phyloP scores from a whole-genome alignment of 208 protist species.

The Tritrichomonas musculus region DNA sequence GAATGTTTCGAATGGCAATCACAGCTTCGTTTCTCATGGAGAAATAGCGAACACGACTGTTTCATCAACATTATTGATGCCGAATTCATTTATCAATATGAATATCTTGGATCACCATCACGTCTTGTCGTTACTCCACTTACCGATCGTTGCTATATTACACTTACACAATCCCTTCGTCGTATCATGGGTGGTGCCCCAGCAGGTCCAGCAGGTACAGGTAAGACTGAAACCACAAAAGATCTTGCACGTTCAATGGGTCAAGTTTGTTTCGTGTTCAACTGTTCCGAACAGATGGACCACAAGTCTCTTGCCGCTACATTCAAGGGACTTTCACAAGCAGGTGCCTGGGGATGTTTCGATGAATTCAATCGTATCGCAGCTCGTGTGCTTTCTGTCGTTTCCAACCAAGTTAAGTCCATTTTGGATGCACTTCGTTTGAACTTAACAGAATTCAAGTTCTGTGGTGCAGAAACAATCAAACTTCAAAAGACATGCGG shows the following conservation, averaged over 20 bases:
- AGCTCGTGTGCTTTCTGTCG: conserved; percentile 77
- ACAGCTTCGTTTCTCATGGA: conserved; percentile 89
- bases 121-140: conserved; percentile 95
- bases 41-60: conserved; percentile 73
- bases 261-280: conserved; percentile 59
- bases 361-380: conserved; percentile 93
- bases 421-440: conserved; percentile 90
- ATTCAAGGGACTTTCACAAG: conserved; percentile 90
- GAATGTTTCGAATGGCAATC: conserved; percentile 85
- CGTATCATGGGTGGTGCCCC: conserved; percentile 89
- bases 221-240: conserved; percentile 86
- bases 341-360: conserved; percentile 93
- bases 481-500: conserved; percentile 61
- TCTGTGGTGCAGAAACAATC: conserved; percentile 60
- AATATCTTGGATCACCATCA: conserved; percentile 91
- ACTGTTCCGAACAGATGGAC: conserved; percentile 95
- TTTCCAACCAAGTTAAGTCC: conserved; percentile 89
- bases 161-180: conserved; percentile 81
- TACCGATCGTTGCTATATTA: conserved; percentile 97
- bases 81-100: conserved; percentile 87
- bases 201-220: conserved; percentile 83
- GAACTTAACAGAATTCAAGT: conserved; percentile 73
- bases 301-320: conserved; percentile 88
- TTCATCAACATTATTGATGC: conserved; percentile 88
- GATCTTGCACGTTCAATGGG: conserved; percentile 57